Evolutionary conservation across 148 eudicot species (phyloP).

Genomic region (Heliamphora exappendiculata): DNA sequence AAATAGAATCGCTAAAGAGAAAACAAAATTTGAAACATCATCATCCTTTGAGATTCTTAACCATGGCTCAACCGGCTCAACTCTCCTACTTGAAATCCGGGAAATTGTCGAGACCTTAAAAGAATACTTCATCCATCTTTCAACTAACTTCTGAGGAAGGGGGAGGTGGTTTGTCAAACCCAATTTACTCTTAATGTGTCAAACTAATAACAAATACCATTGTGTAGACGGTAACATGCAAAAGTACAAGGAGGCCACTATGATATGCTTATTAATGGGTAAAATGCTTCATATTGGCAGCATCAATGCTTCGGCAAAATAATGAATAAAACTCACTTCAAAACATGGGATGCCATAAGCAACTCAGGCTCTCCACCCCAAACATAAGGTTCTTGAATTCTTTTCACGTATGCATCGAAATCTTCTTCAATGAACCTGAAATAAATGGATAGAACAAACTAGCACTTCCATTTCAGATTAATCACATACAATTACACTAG

Average conservation of each 20-base stretch:
- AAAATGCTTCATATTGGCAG: neutral
- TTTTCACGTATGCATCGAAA: constrained; percentile 58
- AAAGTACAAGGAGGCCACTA: neutral
- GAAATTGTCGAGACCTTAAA: neutral
- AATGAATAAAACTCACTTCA: constrained; percentile 38
- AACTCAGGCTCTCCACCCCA: constrained; percentile 89
- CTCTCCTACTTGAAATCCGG: neutral
- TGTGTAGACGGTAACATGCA: neutral
- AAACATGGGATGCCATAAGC: constrained; percentile 68
- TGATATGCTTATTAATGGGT: neutral
- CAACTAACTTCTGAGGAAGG: neutral
- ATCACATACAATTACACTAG: neutral
- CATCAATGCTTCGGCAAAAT: neutral
- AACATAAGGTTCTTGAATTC: constrained; percentile 51
- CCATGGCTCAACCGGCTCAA: too few species aligned
- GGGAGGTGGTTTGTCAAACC: neutral
- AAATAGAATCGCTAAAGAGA: too few species aligned
- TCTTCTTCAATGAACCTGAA: constrained; percentile 73
- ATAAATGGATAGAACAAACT: neutral
- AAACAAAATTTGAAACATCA: too few species aligned
- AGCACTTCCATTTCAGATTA: neutral
- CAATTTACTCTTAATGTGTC: neutral
- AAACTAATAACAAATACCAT: neutral
- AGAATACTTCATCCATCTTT: neutral
- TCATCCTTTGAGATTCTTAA: too few species aligned